Base-by-base conservation (phyloP, 108 stramenopile species). In the Poteriospumella lacustris region DNA sequence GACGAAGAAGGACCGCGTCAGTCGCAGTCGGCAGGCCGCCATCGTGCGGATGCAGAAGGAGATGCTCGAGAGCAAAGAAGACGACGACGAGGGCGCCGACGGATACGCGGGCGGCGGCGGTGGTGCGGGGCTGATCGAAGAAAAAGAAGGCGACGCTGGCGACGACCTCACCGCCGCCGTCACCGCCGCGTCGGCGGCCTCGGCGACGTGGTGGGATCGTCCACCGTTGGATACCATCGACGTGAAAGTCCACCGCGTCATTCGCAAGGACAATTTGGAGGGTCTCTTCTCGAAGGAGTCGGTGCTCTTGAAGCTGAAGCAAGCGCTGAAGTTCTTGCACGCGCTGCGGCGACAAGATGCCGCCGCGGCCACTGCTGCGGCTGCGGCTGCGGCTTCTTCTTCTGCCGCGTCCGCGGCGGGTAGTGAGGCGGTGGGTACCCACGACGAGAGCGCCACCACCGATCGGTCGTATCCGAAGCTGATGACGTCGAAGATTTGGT, bases 401-500 rank as follows among this genome's bases (percentile, higher is more conserved):
- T 31, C 15, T 64, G 60, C 31, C 5, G n/a, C n/a, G n/a, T n/a
- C n/a, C n/a, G n/a, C n/a, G n/a, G n/a, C n/a, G n/a, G n/a, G n/a
- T n/a, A n/a, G n/a, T n/a, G n/a, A n/a, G n/a, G n/a, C n/a, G n/a
- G n/a, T n/a, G n/a, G n/a, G n/a, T n/a, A n/a, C n/a, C n/a, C n/a
- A n/a, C n/a, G n/a, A n/a, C n/a, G n/a, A n/a, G n/a, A n/a, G n/a
- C n/a, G n/a, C n/a, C n/a, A 64, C 5, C 29, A 3, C 5, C 15
- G 60, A 64, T 5, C 15, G 60, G 36, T 64, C 31, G 5, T 64
- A 64, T 24, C 5, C 60, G 60, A 64, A 64, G 31, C 15, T 64
- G 60, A 64, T 64, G 12, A 31, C 60, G 31, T 19, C 60, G 24
- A 64, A 64, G 60, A 64, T 64, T 5, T 64, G 60, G 60, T 64